Conservation (phyloP, 2,329 filamentous ascomycete species). For the Trichoderma breve region DNA sequence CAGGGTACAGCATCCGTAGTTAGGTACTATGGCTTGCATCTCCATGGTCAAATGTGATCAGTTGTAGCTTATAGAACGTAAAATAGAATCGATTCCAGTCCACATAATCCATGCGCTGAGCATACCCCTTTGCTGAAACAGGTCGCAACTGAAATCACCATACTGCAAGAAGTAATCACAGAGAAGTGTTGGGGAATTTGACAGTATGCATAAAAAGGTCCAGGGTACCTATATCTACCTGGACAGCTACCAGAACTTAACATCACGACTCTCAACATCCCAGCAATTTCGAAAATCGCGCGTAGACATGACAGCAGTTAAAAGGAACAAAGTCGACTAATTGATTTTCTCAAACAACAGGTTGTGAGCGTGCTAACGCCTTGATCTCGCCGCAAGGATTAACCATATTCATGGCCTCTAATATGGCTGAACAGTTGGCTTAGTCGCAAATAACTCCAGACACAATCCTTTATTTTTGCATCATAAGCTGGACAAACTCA, state of each 20-base stretch:
- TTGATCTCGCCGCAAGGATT: conserved; percentile 12
- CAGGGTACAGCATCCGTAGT: background rate
- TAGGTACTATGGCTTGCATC: background rate
- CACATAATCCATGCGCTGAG: background rate
- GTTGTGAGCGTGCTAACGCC: conserved; percentile 10
- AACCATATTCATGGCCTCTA: conserved; percentile 13
- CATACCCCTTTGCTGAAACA: background rate
- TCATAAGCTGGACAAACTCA: conserved; percentile 92
- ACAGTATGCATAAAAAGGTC: conserved; percentile 11
- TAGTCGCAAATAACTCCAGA: conserved; percentile 20
- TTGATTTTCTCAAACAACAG: conserved; percentile 14
- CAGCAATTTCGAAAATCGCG: conserved; percentile 32
- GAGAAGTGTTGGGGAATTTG: background rate
- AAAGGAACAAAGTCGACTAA: conserved; percentile 28
- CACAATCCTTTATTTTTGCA: conserved; percentile 71
- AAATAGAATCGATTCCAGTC: background rate
- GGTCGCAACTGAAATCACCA: background rate
- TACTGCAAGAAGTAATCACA: background rate
- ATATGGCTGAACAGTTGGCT: conserved; percentile 13
- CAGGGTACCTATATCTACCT: conserved; percentile 10
- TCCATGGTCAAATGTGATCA: background rate
- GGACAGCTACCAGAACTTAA: conserved; percentile 21
- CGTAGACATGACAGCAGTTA: conserved; percentile 32
- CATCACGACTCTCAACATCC: conserved; percentile 29
- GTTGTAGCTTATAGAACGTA: background rate